These are phyloP conservation scores for Castanospermum australe DNA, from an alignment of 306 rosid species.

Conservation along the genomic window DNA sequence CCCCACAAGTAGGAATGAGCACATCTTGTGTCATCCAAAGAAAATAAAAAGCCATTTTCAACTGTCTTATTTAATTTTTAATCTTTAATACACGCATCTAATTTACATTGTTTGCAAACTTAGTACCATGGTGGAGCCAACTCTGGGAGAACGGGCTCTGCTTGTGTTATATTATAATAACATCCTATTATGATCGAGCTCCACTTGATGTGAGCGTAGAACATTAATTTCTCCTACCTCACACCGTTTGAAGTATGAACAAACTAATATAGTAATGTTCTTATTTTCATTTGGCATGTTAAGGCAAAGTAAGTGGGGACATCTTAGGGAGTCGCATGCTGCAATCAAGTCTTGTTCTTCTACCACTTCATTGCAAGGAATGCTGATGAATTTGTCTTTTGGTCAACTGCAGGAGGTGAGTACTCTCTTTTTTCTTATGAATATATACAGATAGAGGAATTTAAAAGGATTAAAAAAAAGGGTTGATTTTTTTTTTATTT, in stretches of 20 bases:
- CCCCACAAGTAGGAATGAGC: too few species aligned
- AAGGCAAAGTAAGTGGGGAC: constrained; percentile 56
- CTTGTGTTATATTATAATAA: constrained; percentile 49
- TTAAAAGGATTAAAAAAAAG: too few species aligned
- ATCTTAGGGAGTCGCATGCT: constrained; percentile 45
- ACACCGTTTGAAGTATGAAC: too few species aligned
- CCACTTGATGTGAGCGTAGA: constrained; percentile 46
- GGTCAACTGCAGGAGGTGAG: constrained; percentile 43
- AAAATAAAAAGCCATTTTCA: too few species aligned
- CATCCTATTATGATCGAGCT: constrained; percentile 62
- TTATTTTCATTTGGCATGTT: constrained; percentile 33
- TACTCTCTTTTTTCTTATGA: too few species aligned
- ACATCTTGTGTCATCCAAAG: too few species aligned
- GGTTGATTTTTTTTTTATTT: too few species aligned
- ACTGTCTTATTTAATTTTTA: too few species aligned
- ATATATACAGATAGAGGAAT: too few species aligned
- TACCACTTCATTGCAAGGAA: constrained; percentile 38
- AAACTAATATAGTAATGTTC: too few species aligned
- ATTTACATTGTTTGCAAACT: neutral
- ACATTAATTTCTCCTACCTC: too few species aligned
- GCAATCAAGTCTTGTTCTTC: constrained; percentile 38
- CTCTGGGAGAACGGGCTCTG: constrained; percentile 55
- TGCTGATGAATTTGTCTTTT: constrained; percentile 29
- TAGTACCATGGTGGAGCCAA: constrained; percentile 81
- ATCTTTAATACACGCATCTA: too few species aligned